phyloP scores from a whole-genome alignment of 768 basidiomycete species.

The Calocybe cyanea region DNA sequence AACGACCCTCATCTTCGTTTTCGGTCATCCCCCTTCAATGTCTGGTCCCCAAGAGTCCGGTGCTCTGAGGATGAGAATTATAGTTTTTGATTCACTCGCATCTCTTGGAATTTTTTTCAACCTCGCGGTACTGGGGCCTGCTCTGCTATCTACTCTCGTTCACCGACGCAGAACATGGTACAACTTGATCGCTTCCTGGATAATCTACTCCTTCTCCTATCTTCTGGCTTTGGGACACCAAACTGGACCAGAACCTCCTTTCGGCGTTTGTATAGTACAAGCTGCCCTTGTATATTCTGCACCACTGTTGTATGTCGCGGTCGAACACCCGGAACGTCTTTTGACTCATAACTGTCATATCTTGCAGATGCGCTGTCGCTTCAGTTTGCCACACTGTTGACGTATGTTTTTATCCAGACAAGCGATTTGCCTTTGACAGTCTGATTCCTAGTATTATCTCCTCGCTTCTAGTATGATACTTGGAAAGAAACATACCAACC shows the following conservation, averaged over 20 bases:
- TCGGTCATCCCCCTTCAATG: background rate
- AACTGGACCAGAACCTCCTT: conserved; percentile 17
- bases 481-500: background rate
- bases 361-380: background rate
- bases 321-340: background rate
- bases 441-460: background rate
- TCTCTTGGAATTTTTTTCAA: conserved; percentile 7
- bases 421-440: background rate
- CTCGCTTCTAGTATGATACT: background rate
- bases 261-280: conserved; percentile 21
- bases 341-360: background rate
- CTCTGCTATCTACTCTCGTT: conserved; percentile 12
- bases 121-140: conserved; percentile 5
- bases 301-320: conserved; percentile 18
- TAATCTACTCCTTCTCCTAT: conserved; percentile 21
- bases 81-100: conserved; percentile 7
- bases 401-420: background rate
- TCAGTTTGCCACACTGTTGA: background rate
- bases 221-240: conserved; percentile 21
- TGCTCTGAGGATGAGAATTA: background rate
- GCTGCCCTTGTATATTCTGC: conserved; percentile 23
- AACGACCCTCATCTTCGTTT: no score
- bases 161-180: conserved; percentile 19
- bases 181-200: conserved; percentile 18
- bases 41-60: background rate